Evolutionary conservation across 164 flowering plant species (phyloP).

Genomic region (Hamamelis virginiana): DNA sequence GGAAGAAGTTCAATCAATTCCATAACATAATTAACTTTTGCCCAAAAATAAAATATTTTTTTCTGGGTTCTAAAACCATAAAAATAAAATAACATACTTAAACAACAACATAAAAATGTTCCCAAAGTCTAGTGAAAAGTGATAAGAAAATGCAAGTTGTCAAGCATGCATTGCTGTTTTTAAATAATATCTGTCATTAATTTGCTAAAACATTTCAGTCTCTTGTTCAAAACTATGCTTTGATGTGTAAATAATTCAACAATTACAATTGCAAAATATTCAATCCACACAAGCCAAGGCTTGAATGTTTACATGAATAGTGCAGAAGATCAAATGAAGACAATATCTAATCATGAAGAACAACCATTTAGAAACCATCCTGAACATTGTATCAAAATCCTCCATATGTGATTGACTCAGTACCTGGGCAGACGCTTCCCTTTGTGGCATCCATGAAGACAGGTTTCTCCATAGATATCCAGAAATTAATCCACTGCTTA

Average conservation of each 20-base stretch:
- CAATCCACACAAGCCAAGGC: neutral
- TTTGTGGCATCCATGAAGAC: constrained; percentile 88
- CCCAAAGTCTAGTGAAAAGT: too few relatives aligned
- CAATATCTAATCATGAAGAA: neutral
- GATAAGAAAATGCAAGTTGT: too few relatives aligned
- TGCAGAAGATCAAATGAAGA: neutral
- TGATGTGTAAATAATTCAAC: neutral
- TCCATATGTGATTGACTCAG: neutral
- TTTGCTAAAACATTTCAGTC: neutral
- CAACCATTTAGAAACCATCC: neutral
- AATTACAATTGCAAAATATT: neutral
- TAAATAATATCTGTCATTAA: too few relatives aligned
- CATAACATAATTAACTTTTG: too few relatives aligned
- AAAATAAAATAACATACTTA: too few relatives aligned
- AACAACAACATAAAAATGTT: too few relatives aligned
- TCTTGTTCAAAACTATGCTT: neutral
- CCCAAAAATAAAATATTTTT: too few relatives aligned
- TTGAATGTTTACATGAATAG: too few relatives aligned
- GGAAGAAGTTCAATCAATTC: too few relatives aligned
- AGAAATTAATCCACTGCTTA: constrained; percentile 52
- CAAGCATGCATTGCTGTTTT: too few relatives aligned
- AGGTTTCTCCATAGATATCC: constrained; percentile 75
- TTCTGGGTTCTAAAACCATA: too few relatives aligned
- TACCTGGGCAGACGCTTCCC: constrained; percentile 72
- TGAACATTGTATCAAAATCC: neutral